Conservation (phyloP, 1,139 yeast species). For the Arxiozyma heterogenica region DNA sequence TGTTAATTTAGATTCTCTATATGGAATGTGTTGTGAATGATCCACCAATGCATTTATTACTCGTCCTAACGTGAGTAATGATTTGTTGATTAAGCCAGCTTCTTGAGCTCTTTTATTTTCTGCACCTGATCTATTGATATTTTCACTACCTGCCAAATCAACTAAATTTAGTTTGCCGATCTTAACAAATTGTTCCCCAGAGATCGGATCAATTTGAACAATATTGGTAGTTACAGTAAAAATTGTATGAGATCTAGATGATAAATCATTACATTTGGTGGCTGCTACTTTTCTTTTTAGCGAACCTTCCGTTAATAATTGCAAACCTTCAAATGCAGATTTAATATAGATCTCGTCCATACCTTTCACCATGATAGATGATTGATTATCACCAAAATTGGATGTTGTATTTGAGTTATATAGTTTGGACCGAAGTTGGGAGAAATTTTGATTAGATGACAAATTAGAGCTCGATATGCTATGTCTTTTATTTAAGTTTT, state of each 20-base stretch:
- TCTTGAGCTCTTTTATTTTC: constrained; percentile 70
- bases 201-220: constrained; percentile 34
- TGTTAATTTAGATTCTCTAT: constrained; percentile 76
- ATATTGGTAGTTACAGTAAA: constrained; percentile 53
- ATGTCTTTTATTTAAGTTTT: constrained; percentile 1
- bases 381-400: constrained; percentile 4
- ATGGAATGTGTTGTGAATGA: constrained; percentile 61
- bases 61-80: constrained; percentile 71
- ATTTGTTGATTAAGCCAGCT: constrained; percentile 83
- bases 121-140: constrained; percentile 72
- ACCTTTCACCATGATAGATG: constrained; percentile 38
- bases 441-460: neutral
- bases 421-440: neutral
- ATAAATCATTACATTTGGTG: constrained; percentile 61
- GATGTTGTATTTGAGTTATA: neutral
- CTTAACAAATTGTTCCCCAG: constrained; percentile 36
- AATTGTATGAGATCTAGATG: constrained; percentile 68
- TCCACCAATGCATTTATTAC: constrained; percentile 70
- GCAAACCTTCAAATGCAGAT: constrained; percentile 35
- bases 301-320: constrained; percentile 43
- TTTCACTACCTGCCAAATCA: constrained; percentile 86
- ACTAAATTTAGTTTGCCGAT: constrained; percentile 67
- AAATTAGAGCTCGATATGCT: neutral
- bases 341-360: constrained; percentile 40
- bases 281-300: constrained; percentile 53